Evolutionary conservation across 257 asterid species (phyloP), one percentile per base, ranked within the genome.

Genomic region (Orobanche coerulescens): DNA sequence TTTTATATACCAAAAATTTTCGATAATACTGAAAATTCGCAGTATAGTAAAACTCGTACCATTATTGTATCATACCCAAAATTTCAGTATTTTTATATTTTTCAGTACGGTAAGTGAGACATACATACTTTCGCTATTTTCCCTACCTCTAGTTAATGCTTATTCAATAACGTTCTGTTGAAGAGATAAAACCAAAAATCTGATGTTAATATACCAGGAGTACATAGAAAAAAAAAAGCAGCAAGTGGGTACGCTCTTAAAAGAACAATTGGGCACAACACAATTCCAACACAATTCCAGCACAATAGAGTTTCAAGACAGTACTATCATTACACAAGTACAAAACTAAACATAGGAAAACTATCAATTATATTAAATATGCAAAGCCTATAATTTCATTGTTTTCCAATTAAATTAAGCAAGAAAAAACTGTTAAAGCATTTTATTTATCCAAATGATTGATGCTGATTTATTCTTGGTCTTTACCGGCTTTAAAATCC

Each of bases 281-380:
- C n/a, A n/a, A n/a, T n/a, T n/a, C n/a, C n/a, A 5, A 6, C 24
- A 50, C 18, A 50, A 54, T 44, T 54, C 51, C 43, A 62, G 24
- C 37, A 61, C 31, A 18, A 48, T 47, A 58, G 49, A 66, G 24
- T 65, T 52, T 15, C n/a, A 16, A 23, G 14, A 19, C 2, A n/a
- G 30, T 1, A 28, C 20, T 63, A 26, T 26, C 23, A 36, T 4
- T 34, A 58, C 3, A 11, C 19, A 47, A 12, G 14, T 59, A n/a
- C 16, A 26, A 42, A 67, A 14, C 39, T 23, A 42, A 51, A 58
- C 65, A 52, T 4, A 42, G 58, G 24, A 51, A 64, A 25, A 64
- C 34, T 43, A 15, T 43, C 1, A 15, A 2, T 15, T 43, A 43
- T 4, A 18, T 15, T 43, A 42, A 42, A 14, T 14, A 42, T 42